A percentile compares a stretch with the other conserved stretches of the same genome.
These are phyloP conservation scores for Skeletonema tropicum DNA, from an alignment of 108 stramenopile genomes.

Conservation along the genomic window DNA sequence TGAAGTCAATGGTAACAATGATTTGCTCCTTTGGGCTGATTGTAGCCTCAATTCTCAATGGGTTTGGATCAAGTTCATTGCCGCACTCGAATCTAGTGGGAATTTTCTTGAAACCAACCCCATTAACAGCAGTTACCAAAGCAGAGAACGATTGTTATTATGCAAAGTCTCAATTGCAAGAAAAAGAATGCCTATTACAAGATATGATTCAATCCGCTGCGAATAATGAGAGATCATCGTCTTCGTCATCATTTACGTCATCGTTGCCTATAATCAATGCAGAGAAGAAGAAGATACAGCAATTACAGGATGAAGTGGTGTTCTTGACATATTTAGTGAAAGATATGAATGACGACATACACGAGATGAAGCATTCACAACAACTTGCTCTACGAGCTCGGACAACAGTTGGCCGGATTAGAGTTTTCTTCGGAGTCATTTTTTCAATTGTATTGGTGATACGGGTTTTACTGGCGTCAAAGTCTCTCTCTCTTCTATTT, in stretches of 20 bases:
- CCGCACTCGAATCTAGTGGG: conserved; percentile 72
- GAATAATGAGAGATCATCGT: conserved; percentile 27
- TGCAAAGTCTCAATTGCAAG: conserved; percentile 35
- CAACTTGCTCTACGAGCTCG: conserved; percentile 58
- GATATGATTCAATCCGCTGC: conserved; percentile 20
- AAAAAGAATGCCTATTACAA: conserved; percentile 23
- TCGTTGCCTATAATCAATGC: background rate
- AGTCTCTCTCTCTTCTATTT: conserved; percentile 12
- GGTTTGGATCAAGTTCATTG: conserved; percentile 83
- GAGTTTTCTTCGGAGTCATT: conserved; percentile 54
- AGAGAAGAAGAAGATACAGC: conserved; percentile 50
- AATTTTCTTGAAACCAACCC: conserved; percentile 63
- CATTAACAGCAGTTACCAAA: conserved; percentile 46
- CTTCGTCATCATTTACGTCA: background rate
- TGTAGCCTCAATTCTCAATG: conserved; percentile 71
- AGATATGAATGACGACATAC: conserved; percentile 72
- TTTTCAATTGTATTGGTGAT: conserved; percentile 72
- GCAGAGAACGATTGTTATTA: conserved; percentile 60
- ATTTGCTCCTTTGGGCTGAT: conserved; percentile 67
- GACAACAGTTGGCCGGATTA: conserved; percentile 55
- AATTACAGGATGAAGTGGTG: conserved; percentile 58
- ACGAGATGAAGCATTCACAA: conserved; percentile 71
- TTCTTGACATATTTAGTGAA: conserved; percentile 64
- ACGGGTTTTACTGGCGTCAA: conserved; percentile 56
- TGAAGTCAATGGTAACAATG: conserved; percentile 58